These are phyloP conservation scores for Tulasnella sp. DNA, from an alignment of 768 basidiomycete genomes.

Conservation along the genomic window DNA sequence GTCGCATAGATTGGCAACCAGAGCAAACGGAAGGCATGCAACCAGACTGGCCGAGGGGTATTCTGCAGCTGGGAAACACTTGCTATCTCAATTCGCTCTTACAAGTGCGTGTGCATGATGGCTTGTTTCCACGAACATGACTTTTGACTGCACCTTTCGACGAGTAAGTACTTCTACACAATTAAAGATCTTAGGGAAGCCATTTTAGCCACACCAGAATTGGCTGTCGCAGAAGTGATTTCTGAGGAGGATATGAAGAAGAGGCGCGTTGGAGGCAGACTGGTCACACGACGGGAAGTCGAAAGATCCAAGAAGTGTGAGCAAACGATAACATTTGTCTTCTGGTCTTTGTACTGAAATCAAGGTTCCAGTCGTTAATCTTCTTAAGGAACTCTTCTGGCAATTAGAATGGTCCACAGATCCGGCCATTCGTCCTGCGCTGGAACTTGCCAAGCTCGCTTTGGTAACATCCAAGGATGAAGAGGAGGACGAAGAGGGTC, in stretches of 20 bases:
- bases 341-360: neutral
- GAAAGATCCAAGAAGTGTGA: conserved; percentile 74
- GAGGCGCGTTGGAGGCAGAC: conserved; percentile 77
- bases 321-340: conserved; percentile 21
- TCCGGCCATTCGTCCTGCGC: conserved; percentile 65
- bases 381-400: conserved; percentile 68
- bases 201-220: conserved; percentile 39
- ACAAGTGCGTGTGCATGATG: conserved; percentile 36
- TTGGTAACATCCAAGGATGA: conserved; percentile 85
- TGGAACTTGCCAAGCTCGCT: conserved; percentile 84
- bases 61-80: conserved; percentile 82
- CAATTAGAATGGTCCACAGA: conserved; percentile 55
- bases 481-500: conserved; percentile 58
- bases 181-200: conserved; percentile 79
- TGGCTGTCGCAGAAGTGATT: conserved; percentile 33
- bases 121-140: neutral
- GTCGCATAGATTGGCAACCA: conserved; percentile 45
- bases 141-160: neutral
- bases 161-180: conserved; percentile 81
- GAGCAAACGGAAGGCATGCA: conserved; percentile 32
- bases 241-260: conserved; percentile 69
- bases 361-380: conserved; percentile 52
- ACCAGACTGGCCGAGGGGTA: conserved; percentile 67
- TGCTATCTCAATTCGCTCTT: conserved; percentile 76
- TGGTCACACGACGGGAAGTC: conserved; percentile 73